Percentiles rank a stretch among this genome's conserved stretches.
These are phyloP conservation scores for Arctium minus DNA, from an alignment of 129 eudicot genomes.

Conservation along the genomic window DNA sequence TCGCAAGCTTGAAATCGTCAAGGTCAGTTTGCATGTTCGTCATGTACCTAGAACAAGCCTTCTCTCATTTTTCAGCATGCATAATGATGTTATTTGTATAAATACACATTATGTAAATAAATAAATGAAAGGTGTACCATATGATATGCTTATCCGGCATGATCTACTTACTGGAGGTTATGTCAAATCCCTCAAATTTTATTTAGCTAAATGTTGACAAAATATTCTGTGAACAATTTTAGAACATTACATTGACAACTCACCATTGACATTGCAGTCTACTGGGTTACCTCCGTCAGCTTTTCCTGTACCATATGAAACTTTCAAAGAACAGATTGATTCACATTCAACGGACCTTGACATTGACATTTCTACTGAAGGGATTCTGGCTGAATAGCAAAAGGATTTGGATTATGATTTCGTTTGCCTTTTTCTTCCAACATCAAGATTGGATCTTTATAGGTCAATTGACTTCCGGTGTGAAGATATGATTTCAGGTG, in stretches of 20 bases:
- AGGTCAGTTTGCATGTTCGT: conserved; percentile 38
- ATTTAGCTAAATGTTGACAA: not conserved
- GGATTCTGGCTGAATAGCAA: conserved; percentile 35
- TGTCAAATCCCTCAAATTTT: not conserved
- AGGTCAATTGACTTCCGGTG: conserved; percentile 88
- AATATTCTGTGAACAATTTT: not conserved
- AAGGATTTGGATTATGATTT: conserved; percentile 84
- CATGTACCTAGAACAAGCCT: not conserved
- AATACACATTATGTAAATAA: not conserved
- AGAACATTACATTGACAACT: conserved; percentile 8
- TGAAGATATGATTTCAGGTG: conserved; percentile 98
- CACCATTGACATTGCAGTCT: conserved; percentile 47
- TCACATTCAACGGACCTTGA: conserved; percentile 28
- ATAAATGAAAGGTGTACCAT: not conserved
- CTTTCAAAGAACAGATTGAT: conserved; percentile 50
- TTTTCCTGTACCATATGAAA: conserved; percentile 76
- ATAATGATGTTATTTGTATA: conserved; percentile 1
- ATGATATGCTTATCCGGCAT: conserved; percentile 9
- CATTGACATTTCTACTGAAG: conserved; percentile 26
- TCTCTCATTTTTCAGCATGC: not conserved
- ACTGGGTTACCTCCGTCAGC: conserved; percentile 86
- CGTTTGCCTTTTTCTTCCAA: conserved; percentile 75
- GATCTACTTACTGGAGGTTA: conserved; percentile 4
- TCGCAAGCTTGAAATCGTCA: conserved; percentile 84
- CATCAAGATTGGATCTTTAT: conserved; percentile 75